Conservation (phyloP, 2,329 filamentous ascomycete genomes). For the Fusarium piperis region DNA sequence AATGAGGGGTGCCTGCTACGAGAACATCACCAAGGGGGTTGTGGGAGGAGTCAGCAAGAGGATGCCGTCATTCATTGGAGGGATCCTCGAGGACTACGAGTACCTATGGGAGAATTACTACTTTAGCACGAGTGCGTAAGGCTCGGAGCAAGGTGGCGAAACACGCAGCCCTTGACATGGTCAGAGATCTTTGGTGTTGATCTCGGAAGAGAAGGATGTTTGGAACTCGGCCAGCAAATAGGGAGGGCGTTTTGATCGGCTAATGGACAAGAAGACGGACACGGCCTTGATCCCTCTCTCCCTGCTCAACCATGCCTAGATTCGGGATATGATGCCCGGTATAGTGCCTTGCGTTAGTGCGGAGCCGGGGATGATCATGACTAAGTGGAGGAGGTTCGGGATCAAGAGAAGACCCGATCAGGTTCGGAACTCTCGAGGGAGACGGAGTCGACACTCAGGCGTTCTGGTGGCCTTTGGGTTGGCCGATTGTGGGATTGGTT, state of each 20-base stretch:
- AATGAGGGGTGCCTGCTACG: slow-evolving; percentile 97
- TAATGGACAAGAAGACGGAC: slow-evolving; percentile 3
- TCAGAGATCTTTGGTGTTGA: slow-evolving; percentile 8
- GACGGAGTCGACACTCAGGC: slow-evolving; percentile 2
- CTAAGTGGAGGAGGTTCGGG: slow-evolving; percentile 4
- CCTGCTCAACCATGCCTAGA: slow-evolving; percentile 3
- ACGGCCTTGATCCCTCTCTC: slow-evolving; percentile 6
- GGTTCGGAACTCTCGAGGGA: slow-evolving; percentile 7
- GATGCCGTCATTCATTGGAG: slow-evolving; percentile 82
- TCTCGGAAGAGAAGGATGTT: slow-evolving; percentile 11
- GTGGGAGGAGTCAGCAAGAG: slow-evolving; percentile 78
- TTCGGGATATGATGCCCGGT: slow-evolving; percentile 15
- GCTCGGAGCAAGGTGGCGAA: neutral
- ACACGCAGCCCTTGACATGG: slow-evolving; percentile 12
- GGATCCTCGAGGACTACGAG: slow-evolving; percentile 94
- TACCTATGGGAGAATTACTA: slow-evolving; percentile 99
- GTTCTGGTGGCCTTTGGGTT: slow-evolving; percentile 14
- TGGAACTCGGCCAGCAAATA: slow-evolving; percentile 4
- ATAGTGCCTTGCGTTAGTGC: neutral
- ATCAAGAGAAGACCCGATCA: slow-evolving; percentile 15
- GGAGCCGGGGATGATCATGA: neutral
- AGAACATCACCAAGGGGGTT: slow-evolving; percentile 84
- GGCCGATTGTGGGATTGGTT: slow-evolving; percentile 2
- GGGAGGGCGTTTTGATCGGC: slow-evolving; percentile 15
- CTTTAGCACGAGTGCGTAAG: slow-evolving; percentile 70